phyloP scores from a whole-genome alignment of 805 yeast species.

The Barnettozyma populi region DNA sequence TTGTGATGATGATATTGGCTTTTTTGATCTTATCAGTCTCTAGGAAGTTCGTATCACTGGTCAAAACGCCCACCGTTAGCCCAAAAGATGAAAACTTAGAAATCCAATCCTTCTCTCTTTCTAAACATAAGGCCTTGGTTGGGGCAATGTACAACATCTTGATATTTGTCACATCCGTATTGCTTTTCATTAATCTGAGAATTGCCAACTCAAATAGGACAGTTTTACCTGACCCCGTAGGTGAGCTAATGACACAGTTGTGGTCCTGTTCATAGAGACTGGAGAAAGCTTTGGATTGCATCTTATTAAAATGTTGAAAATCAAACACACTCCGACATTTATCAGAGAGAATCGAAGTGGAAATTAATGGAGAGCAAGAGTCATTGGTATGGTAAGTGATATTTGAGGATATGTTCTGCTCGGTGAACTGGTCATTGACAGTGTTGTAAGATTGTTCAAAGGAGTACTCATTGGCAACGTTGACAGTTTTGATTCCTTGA shows the following conservation, averaged over 20 bases:
- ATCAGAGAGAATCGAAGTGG: slow-evolving; percentile 31
- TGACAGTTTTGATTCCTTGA: slow-evolving; percentile 9
- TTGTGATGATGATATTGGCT: slow-evolving; percentile 50
- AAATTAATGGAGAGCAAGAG: background rate
- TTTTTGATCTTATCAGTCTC: slow-evolving; percentile 41
- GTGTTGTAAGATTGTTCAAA: slow-evolving; percentile 2
- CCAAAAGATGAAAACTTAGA: slow-evolving; percentile 34
- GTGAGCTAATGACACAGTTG: slow-evolving; percentile 47
- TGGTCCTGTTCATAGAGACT: slow-evolving; percentile 29
- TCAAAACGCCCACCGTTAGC: slow-evolving; percentile 43
- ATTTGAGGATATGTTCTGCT: slow-evolving; percentile 8
- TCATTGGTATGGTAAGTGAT: slow-evolving; percentile 8
- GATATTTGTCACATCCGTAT: slow-evolving; percentile 21
- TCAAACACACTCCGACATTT: slow-evolving; percentile 30
- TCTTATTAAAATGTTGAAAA: slow-evolving; percentile 37
- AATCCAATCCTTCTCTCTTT: slow-evolving; percentile 43
- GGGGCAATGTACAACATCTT: slow-evolving; percentile 52
- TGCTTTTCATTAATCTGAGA: slow-evolving; percentile 29
- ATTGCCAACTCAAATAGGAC: slow-evolving; percentile 50
- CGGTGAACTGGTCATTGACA: slow-evolving; percentile 6
- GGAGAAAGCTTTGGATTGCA: slow-evolving; percentile 45
- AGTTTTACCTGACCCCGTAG: slow-evolving; percentile 59
- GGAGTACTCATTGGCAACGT: slow-evolving; percentile 1
- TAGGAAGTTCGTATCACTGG: slow-evolving; percentile 45
- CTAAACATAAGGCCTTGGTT: slow-evolving; percentile 51